phyloP scores from a whole-genome alignment of 116 monocot genomes.

The Iris pallida region DNA sequence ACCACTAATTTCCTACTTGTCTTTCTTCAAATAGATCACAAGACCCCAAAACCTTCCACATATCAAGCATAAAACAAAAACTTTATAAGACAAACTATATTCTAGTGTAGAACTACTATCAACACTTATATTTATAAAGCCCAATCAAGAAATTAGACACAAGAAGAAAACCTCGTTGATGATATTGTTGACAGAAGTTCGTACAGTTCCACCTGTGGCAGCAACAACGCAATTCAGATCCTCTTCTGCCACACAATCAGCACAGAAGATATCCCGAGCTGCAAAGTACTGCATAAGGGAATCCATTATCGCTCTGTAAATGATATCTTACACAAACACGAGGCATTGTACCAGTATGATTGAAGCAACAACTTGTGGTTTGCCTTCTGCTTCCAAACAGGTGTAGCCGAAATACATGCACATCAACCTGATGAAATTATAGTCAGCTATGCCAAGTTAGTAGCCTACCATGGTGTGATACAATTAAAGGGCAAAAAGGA shows the following conservation, averaged over 20 bases:
- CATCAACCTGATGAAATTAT: too few relatives aligned
- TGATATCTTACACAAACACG: conserved; percentile 1
- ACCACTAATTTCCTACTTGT: conserved; percentile 96
- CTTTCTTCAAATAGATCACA: conserved; percentile 95
- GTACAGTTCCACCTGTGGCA: conserved; percentile 94
- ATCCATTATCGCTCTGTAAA: conserved; percentile 2
- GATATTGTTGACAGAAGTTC: conserved; percentile 95
- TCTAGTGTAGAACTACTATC: neutral
- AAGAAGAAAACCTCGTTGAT: conserved; percentile 66
- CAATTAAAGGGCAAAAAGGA: too few relatives aligned
- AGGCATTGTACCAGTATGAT: conserved; percentile 39
- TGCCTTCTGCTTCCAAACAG: too few relatives aligned
- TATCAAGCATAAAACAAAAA: neutral
- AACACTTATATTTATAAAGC: neutral
- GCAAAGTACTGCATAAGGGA: conserved; percentile 83
- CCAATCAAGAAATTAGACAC: neutral
- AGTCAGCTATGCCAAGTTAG: too few relatives aligned
- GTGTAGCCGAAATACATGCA: too few relatives aligned
- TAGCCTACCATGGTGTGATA: too few relatives aligned
- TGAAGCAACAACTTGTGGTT: too few relatives aligned
- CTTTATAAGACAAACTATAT: neutral
- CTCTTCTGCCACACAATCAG: conserved; percentile 93
- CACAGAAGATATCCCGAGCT: conserved; percentile 95
- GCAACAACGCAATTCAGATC: conserved; percentile 90
- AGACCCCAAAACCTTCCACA: conserved; percentile 71